Percentiles rank a stretch among this genome's conserved stretches.
phyloP scores from a whole-genome alignment of 179 eudicot species.

The Patellifolia procumbens region DNA sequence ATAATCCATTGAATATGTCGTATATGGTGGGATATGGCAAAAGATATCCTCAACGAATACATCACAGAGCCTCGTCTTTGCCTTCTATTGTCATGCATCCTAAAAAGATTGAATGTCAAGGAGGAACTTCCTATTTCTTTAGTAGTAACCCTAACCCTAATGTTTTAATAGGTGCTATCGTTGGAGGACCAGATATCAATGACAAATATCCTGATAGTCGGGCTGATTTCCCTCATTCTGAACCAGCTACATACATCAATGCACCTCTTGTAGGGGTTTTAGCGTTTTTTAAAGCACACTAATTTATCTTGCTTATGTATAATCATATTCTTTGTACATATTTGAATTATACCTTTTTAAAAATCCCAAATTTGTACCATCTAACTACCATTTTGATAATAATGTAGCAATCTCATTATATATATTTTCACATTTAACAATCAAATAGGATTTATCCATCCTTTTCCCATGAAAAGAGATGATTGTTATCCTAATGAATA shows the following conservation, averaged over 20 bases:
- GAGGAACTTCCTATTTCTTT: conserved; percentile 36
- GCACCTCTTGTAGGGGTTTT: conserved; percentile 66
- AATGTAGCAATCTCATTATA: background rate
- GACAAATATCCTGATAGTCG: conserved; percentile 45
- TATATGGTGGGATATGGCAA: conserved; percentile 71
- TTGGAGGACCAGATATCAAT: conserved; percentile 48
- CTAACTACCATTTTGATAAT: background rate
- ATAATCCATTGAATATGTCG: conserved; percentile 60
- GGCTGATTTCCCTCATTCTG: conserved; percentile 36
- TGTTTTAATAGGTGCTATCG: conserved; percentile 44
- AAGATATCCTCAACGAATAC: conserved; percentile 52
- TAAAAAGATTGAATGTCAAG: conserved; percentile 29
- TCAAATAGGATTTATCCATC: no score
- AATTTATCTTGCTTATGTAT: conserved; percentile 6
- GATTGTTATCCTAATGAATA: no score
- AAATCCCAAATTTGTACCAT: background rate
- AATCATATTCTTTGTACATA: conserved; percentile 9
- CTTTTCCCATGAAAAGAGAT: no score
- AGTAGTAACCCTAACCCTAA: conserved; percentile 44
- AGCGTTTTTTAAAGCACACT: conserved; percentile 40
- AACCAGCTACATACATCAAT: conserved; percentile 60
- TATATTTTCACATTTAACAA: background rate
- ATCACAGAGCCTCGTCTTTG: conserved; percentile 54
- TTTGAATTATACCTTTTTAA: background rate
- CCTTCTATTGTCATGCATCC: conserved; percentile 39